phyloP scores from a whole-genome alignment of 202 grass and related monocot genomes.

The Setaria viridis region DNA sequence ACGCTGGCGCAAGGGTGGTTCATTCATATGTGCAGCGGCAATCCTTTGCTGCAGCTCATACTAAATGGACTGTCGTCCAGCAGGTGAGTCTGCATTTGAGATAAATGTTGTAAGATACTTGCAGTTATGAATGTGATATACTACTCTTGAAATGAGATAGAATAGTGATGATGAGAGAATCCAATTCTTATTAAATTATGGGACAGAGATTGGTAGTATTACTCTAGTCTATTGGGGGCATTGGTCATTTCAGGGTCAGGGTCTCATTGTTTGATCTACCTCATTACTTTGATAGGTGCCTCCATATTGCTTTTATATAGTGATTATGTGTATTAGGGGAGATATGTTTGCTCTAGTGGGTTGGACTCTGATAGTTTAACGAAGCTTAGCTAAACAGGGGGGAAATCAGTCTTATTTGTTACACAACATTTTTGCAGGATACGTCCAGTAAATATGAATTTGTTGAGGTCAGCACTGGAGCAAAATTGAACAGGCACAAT shows the following conservation, averaged over 20 bases:
- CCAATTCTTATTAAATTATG: conserved; percentile 14
- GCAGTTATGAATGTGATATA: conserved; percentile 5
- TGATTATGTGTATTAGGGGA: background rate
- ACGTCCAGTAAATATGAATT: conserved; percentile 82
- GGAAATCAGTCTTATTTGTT: background rate
- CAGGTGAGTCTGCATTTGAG: conserved; percentile 54
- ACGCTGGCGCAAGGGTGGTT: conserved; percentile 68
- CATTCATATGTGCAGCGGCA: conserved; percentile 91
- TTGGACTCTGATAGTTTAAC: background rate
- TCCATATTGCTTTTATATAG: background rate
- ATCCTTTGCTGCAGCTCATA: conserved; percentile 72
- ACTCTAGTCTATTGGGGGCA: background rate
- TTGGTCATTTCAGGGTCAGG: background rate
- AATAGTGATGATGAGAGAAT: background rate
- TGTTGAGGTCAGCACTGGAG: conserved; percentile 85
- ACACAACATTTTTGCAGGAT: conserved; percentile 48
- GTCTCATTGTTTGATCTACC: background rate
- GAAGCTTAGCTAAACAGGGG: background rate
- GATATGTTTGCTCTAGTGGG: background rate
- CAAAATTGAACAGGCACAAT: conserved; percentile 88
- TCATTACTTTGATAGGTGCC: background rate
- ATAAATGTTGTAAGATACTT: background rate
- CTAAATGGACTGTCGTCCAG: conserved; percentile 81
- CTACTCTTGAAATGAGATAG: background rate
- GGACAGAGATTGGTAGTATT: background rate